phyloP scores from a whole-genome alignment of 345 rosid species.

The Salix caprea region DNA sequence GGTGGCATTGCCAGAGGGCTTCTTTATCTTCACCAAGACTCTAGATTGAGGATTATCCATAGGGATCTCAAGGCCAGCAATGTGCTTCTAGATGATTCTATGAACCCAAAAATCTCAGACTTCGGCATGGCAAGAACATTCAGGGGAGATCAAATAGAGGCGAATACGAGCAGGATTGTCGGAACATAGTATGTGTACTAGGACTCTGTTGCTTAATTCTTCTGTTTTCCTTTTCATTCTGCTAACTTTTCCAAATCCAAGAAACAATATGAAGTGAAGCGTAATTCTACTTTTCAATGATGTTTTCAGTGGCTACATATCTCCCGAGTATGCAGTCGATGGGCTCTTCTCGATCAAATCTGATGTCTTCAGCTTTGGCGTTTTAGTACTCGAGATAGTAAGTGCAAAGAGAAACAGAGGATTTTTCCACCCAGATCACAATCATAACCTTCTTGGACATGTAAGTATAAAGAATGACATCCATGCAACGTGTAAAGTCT shows the following conservation, averaged over 20 bases:
- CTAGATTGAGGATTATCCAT: slow-evolving; percentile 18
- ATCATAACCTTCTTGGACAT: slow-evolving; percentile 15
- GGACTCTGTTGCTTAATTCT: not conserved
- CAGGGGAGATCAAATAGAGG: slow-evolving; percentile 12
- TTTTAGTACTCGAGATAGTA: slow-evolving; percentile 13
- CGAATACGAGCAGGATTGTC: slow-evolving; percentile 4
- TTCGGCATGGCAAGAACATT: slow-evolving; percentile 18
- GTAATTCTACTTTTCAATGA: not conserved
- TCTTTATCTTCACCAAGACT: slow-evolving; percentile 31
- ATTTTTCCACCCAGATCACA: slow-evolving; percentile 8
- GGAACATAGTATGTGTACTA: slow-evolving; percentile 14
- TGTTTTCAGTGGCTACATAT: slow-evolving; percentile 10
- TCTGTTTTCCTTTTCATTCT: not conserved
- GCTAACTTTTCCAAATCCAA: not conserved
- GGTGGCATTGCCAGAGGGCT: slow-evolving; percentile 22
- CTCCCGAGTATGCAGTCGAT: slow-evolving; percentile 15
- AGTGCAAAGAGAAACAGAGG: slow-evolving; percentile 16
- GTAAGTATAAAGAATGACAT: not conserved
- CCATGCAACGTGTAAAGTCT: not conserved
- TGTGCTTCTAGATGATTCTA: slow-evolving; percentile 5
- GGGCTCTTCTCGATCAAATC: slow-evolving; percentile 17
- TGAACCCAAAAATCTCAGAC: slow-evolving; percentile 19
- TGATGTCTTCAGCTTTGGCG: slow-evolving; percentile 16
- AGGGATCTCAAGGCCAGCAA: slow-evolving; percentile 23
- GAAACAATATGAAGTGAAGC: not conserved